Base-by-base conservation (phyloP, 257 asterid genomes). In the Linderniella brevidens region DNA sequence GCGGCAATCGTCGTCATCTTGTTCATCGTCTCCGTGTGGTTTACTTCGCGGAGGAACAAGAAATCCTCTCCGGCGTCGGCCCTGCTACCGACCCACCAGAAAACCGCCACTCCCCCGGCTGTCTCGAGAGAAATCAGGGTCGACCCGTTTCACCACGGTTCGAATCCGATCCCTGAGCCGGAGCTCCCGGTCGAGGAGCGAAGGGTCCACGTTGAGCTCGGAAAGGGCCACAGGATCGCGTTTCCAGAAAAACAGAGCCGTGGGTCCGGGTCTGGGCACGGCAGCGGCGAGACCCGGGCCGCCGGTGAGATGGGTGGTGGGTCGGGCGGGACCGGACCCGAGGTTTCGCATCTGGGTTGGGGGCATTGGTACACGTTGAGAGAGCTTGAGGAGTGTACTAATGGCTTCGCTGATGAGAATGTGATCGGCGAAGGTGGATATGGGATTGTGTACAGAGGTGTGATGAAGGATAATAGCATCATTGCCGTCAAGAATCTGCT, bases 361-460 rank as follows among this genome's bases (percentile, higher is more conserved):
- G 96, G 96, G 3, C 92, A 82, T 56, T 86, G 96, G 96, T 86
- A 79, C 57, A 82, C 93, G 19, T 54, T 86, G 53, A 67, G 96
- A 57, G 96, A 86, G 80, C 90, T 86, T 41, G 80, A 82, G 59
- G 70, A 70, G 49, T 58, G 86, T 0, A 86, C 96, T 4, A 65
- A 79, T 62, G 78, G 66, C 3, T 86, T 86, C 67, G 58, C 69
- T 50, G 84, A 66, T 46, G 94, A 74, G 54, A 76, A 74, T 64
- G 96, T 86, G 63, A 70, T 85, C 43, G 96, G 96, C 40, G 93
- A 85, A 76, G 96, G 96, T 42, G 96, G 96, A 1, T 86, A 86
- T 64, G 97, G 92, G 17, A 79, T 86, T 60, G 97, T 86, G 47
- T 86, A 86, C 52, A 71, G 56, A 11, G 97, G 94, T 3, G 54